A percentile compares a stretch with the other conserved stretches of the same genome.
These are phyloP conservation scores for Magnusiomyces paraingens DNA, from an alignment of 1,139 yeast species.

Conservation along the genomic window DNA sequence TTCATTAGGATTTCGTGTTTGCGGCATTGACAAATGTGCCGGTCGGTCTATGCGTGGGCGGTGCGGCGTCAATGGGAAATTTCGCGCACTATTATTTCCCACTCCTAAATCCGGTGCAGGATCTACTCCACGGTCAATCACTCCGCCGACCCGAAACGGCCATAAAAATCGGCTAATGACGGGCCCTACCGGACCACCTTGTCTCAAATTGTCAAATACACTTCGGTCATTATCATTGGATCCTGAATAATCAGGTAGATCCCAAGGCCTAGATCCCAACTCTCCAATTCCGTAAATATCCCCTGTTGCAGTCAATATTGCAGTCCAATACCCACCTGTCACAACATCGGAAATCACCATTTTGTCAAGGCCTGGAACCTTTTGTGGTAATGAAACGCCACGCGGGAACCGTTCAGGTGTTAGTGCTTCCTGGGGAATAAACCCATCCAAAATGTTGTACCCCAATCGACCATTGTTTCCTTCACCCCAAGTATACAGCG, in stretches of 20 bases:
- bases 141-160: neutral
- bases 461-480: conserved; percentile 54
- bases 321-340: conserved; percentile 66
- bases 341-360: conserved; percentile 47
- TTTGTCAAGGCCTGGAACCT: conserved; percentile 30
- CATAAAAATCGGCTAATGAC: neutral
- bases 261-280: conserved; percentile 7
- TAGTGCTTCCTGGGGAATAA: no score
- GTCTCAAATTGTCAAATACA: neutral
- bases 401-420: neutral
- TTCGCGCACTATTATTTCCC: neutral
- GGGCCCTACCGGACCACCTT: conserved; percentile 4
- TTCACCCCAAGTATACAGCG: conserved; percentile 62
- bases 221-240: neutral
- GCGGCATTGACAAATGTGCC: neutral
- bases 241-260: neutral
- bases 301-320: conserved; percentile 38
- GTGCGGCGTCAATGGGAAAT: no score
- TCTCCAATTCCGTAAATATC: conserved; percentile 25
- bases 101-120: neutral
- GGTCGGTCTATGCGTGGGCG: no score
- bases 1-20: neutral
- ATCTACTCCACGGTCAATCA: neutral
- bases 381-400: conserved; percentile 19
- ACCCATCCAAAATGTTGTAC: conserved; percentile 22